phyloP scores from a whole-genome alignment of 1,284 basidiomycete species.

The Pseudozyma sp. region DNA sequence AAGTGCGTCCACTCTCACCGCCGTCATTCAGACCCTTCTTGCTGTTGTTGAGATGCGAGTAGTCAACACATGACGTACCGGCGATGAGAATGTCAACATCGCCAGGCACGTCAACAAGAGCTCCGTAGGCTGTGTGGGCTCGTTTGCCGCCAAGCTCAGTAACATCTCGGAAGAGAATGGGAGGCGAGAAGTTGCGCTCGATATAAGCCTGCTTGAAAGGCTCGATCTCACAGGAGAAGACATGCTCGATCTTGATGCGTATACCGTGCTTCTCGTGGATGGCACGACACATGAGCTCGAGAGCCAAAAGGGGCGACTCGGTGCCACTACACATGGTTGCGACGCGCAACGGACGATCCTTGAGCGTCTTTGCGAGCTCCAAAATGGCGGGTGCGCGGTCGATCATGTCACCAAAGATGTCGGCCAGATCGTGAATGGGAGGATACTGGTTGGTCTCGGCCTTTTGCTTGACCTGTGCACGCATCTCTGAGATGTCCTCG shows the following conservation, averaged over 20 bases:
- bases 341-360: slow-evolving; percentile 86
- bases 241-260: slow-evolving; percentile 83
- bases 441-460: slow-evolving; percentile 71
- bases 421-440: slow-evolving; percentile 81
- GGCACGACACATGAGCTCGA: slow-evolving; percentile 82
- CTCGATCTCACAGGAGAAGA: slow-evolving; percentile 97
- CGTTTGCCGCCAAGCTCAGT: slow-evolving; percentile 78
- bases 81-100: slow-evolving; percentile 87
- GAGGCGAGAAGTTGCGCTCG: slow-evolving; percentile 89
- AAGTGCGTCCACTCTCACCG: slow-evolving; percentile 65
- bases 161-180: slow-evolving; percentile 91
- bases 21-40: slow-evolving; percentile 76
- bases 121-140: slow-evolving; percentile 86
- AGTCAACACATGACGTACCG: slow-evolving; percentile 95
- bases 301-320: slow-evolving; percentile 89
- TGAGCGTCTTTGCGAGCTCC: slow-evolving; percentile 75
- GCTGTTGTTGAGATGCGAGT: slow-evolving; percentile 91
- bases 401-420: slow-evolving; percentile 88
- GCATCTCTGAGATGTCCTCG: slow-evolving; percentile 19
- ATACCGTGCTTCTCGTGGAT: slow-evolving; percentile 79
- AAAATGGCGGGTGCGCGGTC: slow-evolving; percentile 73
- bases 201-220: slow-evolving; percentile 99
- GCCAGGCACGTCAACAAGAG: slow-evolving; percentile 84
- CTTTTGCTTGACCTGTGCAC: slow-evolving; percentile 32
- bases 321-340: slow-evolving; percentile 98